Percentiles rank a stretch among this genome's conserved stretches.
Evolutionary conservation across 495 filamentous ascomycete species (phyloP).

Genomic region (Trichoderma erinaceum): DNA sequence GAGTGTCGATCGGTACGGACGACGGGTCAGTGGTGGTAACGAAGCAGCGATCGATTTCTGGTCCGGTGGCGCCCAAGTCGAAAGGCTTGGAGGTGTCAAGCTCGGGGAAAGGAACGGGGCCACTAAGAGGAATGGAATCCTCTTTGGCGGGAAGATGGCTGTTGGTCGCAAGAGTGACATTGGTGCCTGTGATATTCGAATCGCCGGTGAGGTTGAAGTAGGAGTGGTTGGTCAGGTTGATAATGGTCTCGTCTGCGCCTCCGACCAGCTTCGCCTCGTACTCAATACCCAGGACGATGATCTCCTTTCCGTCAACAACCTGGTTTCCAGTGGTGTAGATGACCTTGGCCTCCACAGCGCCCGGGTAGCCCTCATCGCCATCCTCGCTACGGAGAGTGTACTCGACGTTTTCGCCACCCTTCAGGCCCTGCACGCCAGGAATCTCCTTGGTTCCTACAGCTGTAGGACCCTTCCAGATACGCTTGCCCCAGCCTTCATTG

Average conservation of each 20-base stretch:
- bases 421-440: constrained; percentile 42
- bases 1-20: constrained; percentile 69
- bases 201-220: constrained; percentile 88
- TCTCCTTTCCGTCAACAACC: constrained; percentile 49
- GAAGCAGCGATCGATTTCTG: constrained; percentile 88
- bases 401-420: constrained; percentile 68
- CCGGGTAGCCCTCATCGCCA: constrained; percentile 81
- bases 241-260: constrained; percentile 74
- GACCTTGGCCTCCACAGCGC: constrained; percentile 69
- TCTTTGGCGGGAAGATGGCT: constrained; percentile 68
- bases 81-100: constrained; percentile 61
- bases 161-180: constrained; percentile 62
- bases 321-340: constrained; percentile 73
- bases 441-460: constrained; percentile 45
- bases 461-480: constrained; percentile 69
- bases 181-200: constrained; percentile 51
- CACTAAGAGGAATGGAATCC: constrained; percentile 60
- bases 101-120: constrained; percentile 50
- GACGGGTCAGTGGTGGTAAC: constrained; percentile 58
- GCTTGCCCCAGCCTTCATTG: constrained; percentile 74
- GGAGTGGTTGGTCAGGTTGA: constrained; percentile 92
- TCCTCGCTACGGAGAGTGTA: constrained; percentile 69
- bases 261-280: constrained; percentile 80
- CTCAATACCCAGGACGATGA: constrained; percentile 68
- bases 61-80: constrained; percentile 56